phyloP scores from a whole-genome alignment of 2,329 filamentous ascomycete species.

The Diaporthe longicolla region DNA sequence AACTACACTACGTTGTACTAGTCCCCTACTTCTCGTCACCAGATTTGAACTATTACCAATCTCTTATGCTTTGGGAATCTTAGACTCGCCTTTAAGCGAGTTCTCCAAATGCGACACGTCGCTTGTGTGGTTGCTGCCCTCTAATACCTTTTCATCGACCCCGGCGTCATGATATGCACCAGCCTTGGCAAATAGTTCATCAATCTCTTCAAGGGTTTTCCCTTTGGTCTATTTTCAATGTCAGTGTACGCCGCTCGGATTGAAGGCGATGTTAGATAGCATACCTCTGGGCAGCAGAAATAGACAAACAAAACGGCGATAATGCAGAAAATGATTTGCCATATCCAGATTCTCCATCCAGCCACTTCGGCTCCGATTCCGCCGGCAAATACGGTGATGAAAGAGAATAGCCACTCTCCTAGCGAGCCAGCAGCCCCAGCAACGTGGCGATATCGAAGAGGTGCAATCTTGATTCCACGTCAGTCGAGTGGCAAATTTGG shows the following conservation, averaged over 20 bases:
- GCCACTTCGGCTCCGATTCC: slow-evolving; percentile 4
- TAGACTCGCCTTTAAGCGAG: background rate
- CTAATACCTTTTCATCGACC: background rate
- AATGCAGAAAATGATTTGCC: slow-evolving; percentile 2
- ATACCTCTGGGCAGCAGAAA: slow-evolving; percentile 16
- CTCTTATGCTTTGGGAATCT: background rate
- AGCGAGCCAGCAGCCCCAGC: background rate
- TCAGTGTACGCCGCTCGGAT: background rate
- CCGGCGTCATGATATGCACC: background rate
- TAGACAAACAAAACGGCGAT: background rate
- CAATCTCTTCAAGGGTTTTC: background rate
- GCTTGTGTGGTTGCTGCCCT: slow-evolving; percentile 11
- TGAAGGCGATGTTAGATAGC: fast-evolving
- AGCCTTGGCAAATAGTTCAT: background rate
- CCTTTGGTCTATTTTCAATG: background rate
- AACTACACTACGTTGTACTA: background rate
- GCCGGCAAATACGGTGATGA: background rate
- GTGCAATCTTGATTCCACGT: background rate
- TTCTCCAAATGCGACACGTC: background rate
- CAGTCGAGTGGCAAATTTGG: background rate
- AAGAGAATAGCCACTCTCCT: slow-evolving; percentile 11
- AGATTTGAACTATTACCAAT: background rate
- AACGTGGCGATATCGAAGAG: slow-evolving; percentile 4
- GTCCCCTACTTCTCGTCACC: too few species aligned
- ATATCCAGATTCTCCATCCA: slow-evolving; percentile 16